Evolutionary conservation across 352 stramenopile species (phyloP), one percentile per base, ranked within the genome.

Genomic region (Elongisporangium prolatum): DNA sequence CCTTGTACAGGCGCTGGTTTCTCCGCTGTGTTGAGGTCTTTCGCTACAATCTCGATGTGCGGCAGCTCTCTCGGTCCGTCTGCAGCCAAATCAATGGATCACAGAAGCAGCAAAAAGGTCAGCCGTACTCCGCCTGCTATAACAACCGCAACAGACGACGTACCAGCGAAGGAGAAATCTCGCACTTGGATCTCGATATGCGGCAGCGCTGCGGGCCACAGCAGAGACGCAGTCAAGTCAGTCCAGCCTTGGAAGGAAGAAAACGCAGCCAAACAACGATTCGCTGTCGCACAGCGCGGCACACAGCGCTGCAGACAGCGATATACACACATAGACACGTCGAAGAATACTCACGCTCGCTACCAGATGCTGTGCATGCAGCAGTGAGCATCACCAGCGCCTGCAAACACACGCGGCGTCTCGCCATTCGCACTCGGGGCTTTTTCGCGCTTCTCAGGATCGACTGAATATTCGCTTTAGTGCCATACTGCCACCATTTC

Each of bases 161-260:
- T 64, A 90, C 80, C 71, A 24, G 78, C 78, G 60, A 88, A 91
- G 10, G 72, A 85, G 34, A 75, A 91, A 55, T 87, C 76, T 48
- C 88, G 74, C 13, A 85, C 75, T n/a, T 63, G 70, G 57, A 91
- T 86, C 65, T 88, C 75, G 24, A 86, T 66, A 25, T 70, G 60
- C 24, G 58, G 52, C 51, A 67, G 65, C 16, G 71, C 71, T 75
- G 37, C 10, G 3, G 52, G 22, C 6, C 61, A 13, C n/a, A 49
- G 14, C 28, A 40, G 28, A 40, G 28, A 40, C 9, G 28, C 28
- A 40, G 28, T 9, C 4, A 40, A 14, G 28, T 40, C 28, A 40
- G 28, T 40, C 28, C 4, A 8, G 9, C 5, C 4, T 6, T 13
- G 28, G 4, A 9, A 8, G 28, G 28, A 40, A 40, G 28, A 40